Evolutionary conservation across 345 rosid genomes (phyloP), one percentile per base, ranked within the genome.

Genomic region (Sisymbrium irio): DNA sequence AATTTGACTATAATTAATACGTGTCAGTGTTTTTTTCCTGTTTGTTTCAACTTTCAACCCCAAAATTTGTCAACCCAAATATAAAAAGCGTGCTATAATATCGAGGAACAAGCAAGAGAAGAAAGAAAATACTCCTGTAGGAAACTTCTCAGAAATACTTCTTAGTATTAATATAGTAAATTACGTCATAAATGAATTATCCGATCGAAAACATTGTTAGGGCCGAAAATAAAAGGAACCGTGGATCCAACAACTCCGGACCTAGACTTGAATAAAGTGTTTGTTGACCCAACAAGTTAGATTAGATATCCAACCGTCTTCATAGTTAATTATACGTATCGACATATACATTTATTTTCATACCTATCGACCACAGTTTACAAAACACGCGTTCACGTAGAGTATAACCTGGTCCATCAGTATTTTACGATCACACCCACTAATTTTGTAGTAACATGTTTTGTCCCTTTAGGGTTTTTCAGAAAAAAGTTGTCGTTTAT

Each of bases 281-380:
- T 69, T 54, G 79, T 76, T 76, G 75, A 76, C 70, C 79, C 79
- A 75, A 76, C 75, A 69, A 69, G 69, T 69, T 61, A 69, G 56
- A 69, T 76, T 76, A 54, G 64, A 62, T 62, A 39, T 46, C 70
- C 79, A 68, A 75, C 79, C 57, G 32, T 41, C 67, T 40, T 67
- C 55, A 47, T 30, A 66, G 53, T 47, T 47, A 50, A 22, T 12
- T 28, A 74, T 59, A 57, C 61, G 63, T 59, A 67, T 28, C 72
- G 10, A 30, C 22, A 30, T 44, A 13, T 50, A 14, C 36, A 58
- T 41, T 4, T 36, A 51, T 40, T 35, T 44, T 9, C 13, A 32
- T 69, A 68, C 41, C 42, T 62, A 27, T 9, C 72, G 20, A 66
- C 62, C 69, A 65, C 61, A 37, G 51, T 39, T 40, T 50, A 66